Evolutionary conservation across 257 asterid genomes (phyloP).

Genomic region (Solanum commersonii): DNA sequence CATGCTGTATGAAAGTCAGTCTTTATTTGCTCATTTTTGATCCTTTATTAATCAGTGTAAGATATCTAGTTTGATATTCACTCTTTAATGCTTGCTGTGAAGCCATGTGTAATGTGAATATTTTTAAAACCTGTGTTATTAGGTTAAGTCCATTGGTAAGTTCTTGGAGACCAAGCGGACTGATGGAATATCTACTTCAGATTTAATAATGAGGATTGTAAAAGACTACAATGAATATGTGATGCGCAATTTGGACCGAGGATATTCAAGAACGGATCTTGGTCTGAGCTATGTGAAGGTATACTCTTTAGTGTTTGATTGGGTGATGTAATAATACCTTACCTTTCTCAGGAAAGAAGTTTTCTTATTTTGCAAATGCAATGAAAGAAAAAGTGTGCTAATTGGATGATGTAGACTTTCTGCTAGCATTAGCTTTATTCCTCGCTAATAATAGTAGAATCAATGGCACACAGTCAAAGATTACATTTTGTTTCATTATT

Average conservation of each 20-base stretch:
- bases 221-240: slow-evolving; percentile 62
- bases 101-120: neutral
- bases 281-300: slow-evolving; percentile 61
- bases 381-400: neutral
- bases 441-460: neutral
- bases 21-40: neutral
- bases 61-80: neutral
- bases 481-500: neutral
- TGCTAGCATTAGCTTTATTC: neutral
- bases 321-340: neutral
- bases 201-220: slow-evolving; percentile 53
- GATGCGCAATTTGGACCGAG: slow-evolving; percentile 66
- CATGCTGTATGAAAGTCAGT: neutral
- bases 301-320: neutral
- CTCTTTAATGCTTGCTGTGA: neutral
- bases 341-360: neutral
- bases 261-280: slow-evolving; percentile 61
- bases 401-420: neutral
- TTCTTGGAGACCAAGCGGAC: slow-evolving; percentile 56
- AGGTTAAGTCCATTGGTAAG: slow-evolving; percentile 52
- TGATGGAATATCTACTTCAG: slow-evolving; percentile 60
- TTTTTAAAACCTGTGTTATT: neutral
- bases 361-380: neutral
- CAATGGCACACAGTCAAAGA: neutral
- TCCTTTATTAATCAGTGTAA: neutral